Conservation (phyloP, 2,329 filamentous ascomycete genomes). For the Colletotrichum eremochloae region DNA sequence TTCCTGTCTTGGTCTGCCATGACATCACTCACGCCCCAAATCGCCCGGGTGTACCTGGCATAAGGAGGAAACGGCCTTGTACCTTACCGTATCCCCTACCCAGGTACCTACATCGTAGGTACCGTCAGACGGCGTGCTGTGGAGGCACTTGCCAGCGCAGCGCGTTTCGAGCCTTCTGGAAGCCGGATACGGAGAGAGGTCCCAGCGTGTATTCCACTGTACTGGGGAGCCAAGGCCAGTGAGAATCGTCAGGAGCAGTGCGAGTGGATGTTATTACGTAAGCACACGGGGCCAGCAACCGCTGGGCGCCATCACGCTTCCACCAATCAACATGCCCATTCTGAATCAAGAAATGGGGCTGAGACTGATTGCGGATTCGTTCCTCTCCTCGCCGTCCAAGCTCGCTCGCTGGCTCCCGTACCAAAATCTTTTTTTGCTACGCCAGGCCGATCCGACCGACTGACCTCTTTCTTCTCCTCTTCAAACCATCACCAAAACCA, state of each 20-base stretch:
- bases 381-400: not conserved
- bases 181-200: conserved; percentile 5
- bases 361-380: conserved; percentile 4
- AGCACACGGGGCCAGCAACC: not conserved
- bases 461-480: conserved; percentile 32
- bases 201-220: not conserved
- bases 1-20: conserved; percentile 14
- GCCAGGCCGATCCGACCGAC: conserved; percentile 31
- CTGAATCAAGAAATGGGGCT: not conserved
- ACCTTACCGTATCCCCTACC: too few species aligned
- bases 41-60: not conserved
- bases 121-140: conserved; percentile 8
- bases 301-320: conserved; percentile 8
- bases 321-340: conserved; percentile 17
- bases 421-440: conserved; percentile 42
- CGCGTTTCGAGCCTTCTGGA: conserved; percentile 20
- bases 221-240: not conserved
- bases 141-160: conserved; percentile 8
- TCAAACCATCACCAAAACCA: conserved; percentile 35
- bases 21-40: conserved; percentile 26
- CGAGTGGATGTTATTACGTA: conserved; percentile 1
- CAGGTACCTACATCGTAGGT: not conserved
- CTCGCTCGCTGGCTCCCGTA: conserved; percentile 9
- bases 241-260: not conserved
- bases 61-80: not conserved